Evolutionary conservation across 169 alveolate genomes (phyloP).

Genomic region (Plasmodium billcollinsi): DNA sequence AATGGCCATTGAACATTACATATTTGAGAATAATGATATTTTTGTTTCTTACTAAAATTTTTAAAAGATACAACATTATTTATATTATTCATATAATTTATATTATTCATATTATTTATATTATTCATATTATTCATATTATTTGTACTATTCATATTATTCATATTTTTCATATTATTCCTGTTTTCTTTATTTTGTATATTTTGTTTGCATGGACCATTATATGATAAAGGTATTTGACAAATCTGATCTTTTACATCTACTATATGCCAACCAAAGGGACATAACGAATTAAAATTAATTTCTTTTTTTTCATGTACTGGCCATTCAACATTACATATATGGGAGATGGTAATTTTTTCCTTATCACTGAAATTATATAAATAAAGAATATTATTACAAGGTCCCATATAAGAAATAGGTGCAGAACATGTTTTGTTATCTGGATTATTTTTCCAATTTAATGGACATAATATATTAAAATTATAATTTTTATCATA

Average conservation of each 20-base stretch:
- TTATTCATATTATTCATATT: no score
- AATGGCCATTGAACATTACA: constrained; percentile 62
- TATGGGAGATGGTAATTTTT: constrained; percentile 15
- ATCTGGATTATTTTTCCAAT: constrained; percentile 79
- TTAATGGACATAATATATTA: constrained; percentile 25
- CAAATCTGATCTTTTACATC: constrained; percentile 14
- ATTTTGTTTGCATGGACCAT: constrained; percentile 69
- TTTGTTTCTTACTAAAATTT: constrained; percentile 57
- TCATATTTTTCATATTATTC: no score
- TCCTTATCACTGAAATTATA: constrained; percentile 53
- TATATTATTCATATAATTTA: no score
- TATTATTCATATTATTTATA: no score
- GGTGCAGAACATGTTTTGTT: constrained; percentile 79
- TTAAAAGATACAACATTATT: constrained; percentile 22
- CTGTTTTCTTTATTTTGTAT: no score
- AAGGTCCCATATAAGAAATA: constrained; percentile 80
- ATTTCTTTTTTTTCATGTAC: neutral
- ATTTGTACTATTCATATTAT: no score
- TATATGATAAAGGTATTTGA: constrained; percentile 37
- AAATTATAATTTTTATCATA: constrained; percentile 23
- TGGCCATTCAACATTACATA: constrained; percentile 80
- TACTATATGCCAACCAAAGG: constrained; percentile 58
- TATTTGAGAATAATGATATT: constrained; percentile 23
- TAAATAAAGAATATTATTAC: constrained; percentile 58
- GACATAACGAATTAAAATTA: constrained; percentile 35